Conservation (phyloP, 2,329 filamentous ascomycete genomes). For the Cordyceps cicadae region DNA sequence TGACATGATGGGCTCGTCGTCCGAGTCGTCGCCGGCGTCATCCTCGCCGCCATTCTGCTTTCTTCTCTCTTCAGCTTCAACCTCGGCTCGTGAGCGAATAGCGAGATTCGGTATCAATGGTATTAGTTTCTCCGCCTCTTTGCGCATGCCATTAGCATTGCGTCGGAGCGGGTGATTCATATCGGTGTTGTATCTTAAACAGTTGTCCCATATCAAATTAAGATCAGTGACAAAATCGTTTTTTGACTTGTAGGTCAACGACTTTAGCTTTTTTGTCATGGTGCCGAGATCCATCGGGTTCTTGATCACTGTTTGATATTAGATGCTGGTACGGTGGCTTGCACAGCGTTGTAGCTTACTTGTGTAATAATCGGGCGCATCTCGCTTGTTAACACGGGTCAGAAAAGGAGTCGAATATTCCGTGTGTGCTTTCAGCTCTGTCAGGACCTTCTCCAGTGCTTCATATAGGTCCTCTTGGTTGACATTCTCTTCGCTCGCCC, state of each 20-base stretch:
- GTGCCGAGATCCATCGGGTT: conserved; percentile 95
- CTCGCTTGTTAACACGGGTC: conserved; percentile 89
- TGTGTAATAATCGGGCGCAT: conserved; percentile 90
- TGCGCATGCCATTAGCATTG: conserved; percentile 93
- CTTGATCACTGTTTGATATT: conserved; percentile 63
- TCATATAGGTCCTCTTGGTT: conserved; percentile 98
- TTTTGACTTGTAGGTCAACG: conserved; percentile 74
- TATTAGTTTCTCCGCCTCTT: conserved; percentile 93
- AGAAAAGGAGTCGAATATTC: conserved; percentile 97
- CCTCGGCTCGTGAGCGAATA: conserved; percentile 84
- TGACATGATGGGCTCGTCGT: conserved; percentile 97
- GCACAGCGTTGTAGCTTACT: conserved; percentile 46
- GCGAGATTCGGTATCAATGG: conserved; percentile 89
- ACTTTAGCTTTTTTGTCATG: conserved; percentile 97
- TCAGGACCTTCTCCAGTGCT: conserved; percentile 90
- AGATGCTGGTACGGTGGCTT: conserved; percentile 19
- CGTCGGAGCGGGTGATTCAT: conserved; percentile 79
- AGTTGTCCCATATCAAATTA: conserved; percentile 95
- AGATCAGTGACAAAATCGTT: conserved; percentile 90
- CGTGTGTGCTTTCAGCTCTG: conserved; percentile 92
- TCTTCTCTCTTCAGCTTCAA: conserved; percentile 78
- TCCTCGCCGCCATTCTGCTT: conserved; percentile 80
- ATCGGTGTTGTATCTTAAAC: conserved; percentile 89
- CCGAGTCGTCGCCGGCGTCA: conserved; percentile 81
- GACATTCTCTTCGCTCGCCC: conserved; percentile 95